Conservation (phyloP, 768 basidiomycete species). For the Omphalotus guepiniiformis region DNA sequence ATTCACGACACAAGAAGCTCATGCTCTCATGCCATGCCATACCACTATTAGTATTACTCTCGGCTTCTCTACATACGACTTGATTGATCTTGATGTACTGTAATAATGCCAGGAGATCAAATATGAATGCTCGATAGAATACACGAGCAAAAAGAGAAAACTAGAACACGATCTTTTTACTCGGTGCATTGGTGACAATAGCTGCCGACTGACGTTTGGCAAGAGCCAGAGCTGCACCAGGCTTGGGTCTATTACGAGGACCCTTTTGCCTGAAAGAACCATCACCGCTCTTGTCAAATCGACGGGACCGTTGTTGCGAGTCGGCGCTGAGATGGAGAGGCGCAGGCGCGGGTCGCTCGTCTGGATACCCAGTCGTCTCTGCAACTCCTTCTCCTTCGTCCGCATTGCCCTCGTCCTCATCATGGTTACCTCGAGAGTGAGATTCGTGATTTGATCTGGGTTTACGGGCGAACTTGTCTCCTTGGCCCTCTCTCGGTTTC, state of each 20-base stretch:
- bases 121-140: too few species aligned
- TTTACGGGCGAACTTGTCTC: too few species aligned
- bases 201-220: constrained; percentile 75
- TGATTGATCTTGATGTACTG: too few species aligned
- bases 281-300: background rate
- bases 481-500: constrained; percentile 12
- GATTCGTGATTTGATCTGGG: too few species aligned
- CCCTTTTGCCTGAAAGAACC: constrained; percentile 21
- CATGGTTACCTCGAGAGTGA: background rate
- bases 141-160: too few species aligned
- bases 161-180: constrained; percentile 72
- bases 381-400: background rate
- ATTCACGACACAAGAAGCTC: too few species aligned
- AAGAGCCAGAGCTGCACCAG: constrained; percentile 75
- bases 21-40: too few species aligned
- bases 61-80: too few species aligned
- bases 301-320: background rate
- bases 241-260: constrained; percentile 52
- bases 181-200: constrained; percentile 59
- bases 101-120: too few species aligned
- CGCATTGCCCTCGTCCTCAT: background rate
- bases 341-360: too few species aligned
- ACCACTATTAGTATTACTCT: too few species aligned
- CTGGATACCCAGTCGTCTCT: background rate
- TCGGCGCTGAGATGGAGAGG: background rate